Percentiles rank a stretch among this genome's conserved stretches.
phyloP scores from a whole-genome alignment of 2,329 filamentous ascomycete genomes.

The Exophiala bonariae region DNA sequence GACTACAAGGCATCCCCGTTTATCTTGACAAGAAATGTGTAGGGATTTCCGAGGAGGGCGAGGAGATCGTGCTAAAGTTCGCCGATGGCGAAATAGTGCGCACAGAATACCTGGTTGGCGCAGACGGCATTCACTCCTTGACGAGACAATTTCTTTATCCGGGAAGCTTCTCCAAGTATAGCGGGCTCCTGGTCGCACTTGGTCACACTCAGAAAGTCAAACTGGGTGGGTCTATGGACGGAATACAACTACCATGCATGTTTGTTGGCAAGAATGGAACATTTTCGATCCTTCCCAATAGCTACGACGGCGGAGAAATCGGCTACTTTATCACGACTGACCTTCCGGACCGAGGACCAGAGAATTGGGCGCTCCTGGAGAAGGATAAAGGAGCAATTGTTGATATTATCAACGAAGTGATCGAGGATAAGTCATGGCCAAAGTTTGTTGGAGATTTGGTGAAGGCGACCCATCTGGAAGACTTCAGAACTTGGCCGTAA shows the following conservation, averaged over 20 bases:
- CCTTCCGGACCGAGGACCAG: constrained; percentile 2
- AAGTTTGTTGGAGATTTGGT: constrained; percentile 1
- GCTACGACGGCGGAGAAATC: constrained; percentile 4
- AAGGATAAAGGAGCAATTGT: constrained; percentile 1
- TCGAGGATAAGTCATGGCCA: background rate
- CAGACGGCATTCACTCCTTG: constrained; percentile 24
- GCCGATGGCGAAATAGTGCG: constrained; percentile 16
- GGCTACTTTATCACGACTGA: constrained; percentile 5
- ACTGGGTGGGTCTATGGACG: background rate
- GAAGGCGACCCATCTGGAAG: background rate
- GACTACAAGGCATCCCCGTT: background rate
- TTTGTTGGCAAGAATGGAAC: constrained; percentile 4
- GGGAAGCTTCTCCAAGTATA: background rate
- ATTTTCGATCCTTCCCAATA: constrained; percentile 5
- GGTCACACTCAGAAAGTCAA: background rate
- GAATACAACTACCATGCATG: background rate
- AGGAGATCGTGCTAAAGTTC: constrained; percentile 12
- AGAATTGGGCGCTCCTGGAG: constrained; percentile 3
- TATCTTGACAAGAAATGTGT: constrained; percentile 4
- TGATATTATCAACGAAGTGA: background rate
- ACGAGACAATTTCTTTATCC: constrained; percentile 7
- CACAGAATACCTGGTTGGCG: constrained; percentile 22
- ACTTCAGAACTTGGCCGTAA: constrained; percentile 7
- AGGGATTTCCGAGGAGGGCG: background rate
- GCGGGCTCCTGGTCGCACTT: constrained; percentile 2